Evolutionary conservation across 192 early-diverging fungal species (phyloP).

Genomic region (Obelidium mucronatum): DNA sequence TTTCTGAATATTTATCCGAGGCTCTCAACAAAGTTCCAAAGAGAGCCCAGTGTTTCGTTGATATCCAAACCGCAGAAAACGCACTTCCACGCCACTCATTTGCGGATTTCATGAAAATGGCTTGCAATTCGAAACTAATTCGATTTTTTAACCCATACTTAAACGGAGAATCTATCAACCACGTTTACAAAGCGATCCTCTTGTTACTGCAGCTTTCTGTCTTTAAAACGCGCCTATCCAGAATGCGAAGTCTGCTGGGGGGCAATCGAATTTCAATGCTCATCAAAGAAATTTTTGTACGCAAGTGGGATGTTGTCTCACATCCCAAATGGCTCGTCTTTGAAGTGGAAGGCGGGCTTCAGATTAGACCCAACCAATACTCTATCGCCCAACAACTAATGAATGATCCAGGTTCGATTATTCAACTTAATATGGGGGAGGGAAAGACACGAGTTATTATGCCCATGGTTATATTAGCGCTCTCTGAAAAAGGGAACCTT

Average conservation of each 20-base stretch:
- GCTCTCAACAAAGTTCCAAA: not conserved
- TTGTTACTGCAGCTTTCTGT: not conserved
- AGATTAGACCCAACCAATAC: conserved; percentile 18
- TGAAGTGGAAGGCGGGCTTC: conserved; percentile 17
- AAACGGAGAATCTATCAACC: not conserved
- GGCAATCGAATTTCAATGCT: not conserved
- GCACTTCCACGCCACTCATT: not conserved
- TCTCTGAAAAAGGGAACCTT: not conserved
- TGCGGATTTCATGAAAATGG: conserved; percentile 6
- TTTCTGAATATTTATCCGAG: not conserved
- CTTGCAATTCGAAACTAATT: not conserved
- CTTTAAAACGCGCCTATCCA: not conserved
- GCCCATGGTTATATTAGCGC: not conserved
- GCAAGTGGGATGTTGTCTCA: not conserved
- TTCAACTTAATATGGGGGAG: conserved; percentile 16
- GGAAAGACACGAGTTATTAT: conserved; percentile 23
- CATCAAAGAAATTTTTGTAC: conserved; percentile 8
- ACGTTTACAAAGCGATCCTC: not conserved
- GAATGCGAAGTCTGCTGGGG: not conserved
- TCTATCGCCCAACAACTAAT: not conserved
- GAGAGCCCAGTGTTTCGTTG: not conserved
- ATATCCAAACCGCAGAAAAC: not conserved
- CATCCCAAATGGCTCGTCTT: conserved; percentile 16
- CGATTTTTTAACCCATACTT: conserved; percentile 5
- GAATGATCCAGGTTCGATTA: conserved; percentile 2